Conservation (phyloP, 345 rosid genomes). For the Rubroshorea leprosula region DNA sequence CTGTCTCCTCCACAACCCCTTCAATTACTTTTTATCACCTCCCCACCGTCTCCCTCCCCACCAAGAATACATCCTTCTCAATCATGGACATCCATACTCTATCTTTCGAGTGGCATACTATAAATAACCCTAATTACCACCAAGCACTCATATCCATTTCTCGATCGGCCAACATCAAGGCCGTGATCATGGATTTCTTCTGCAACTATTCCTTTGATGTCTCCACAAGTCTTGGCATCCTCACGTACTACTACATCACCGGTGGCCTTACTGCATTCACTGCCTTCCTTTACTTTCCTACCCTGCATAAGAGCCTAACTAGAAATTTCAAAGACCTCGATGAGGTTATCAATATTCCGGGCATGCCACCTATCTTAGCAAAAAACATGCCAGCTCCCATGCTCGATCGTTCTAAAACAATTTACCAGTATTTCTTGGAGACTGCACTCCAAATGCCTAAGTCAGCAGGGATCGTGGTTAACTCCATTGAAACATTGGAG, state of each 20-base stretch:
- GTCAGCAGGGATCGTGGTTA: constrained; percentile 43
- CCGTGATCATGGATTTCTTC: constrained; percentile 29
- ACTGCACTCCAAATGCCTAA: constrained; percentile 15
- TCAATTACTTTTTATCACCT: constrained; percentile 31
- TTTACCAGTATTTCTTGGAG: constrained; percentile 7
- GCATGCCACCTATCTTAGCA: neutral
- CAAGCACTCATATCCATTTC: neutral
- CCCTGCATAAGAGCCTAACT: constrained; percentile 2
- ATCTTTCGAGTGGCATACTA: neutral
- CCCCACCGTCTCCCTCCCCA: constrained; percentile 3
- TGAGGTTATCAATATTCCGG: neutral
- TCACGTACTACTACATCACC: constrained; percentile 25
- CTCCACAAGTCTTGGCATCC: constrained; percentile 17
- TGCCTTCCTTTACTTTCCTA: constrained; percentile 14
- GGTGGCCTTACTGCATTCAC: constrained; percentile 17
- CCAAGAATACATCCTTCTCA: neutral
- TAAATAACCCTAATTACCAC: neutral
- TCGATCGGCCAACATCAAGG: neutral
- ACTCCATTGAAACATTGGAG: constrained; percentile 54
- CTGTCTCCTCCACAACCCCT: constrained; percentile 19
- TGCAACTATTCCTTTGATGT: constrained; percentile 19
- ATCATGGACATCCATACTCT: neutral
- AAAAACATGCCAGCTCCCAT: neutral
- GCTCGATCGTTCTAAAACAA: neutral
- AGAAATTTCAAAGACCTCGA: constrained; percentile 24